Evolutionary conservation across 2,329 filamentous ascomycete species (phyloP), one percentile per base, ranked within the genome.

Genomic region (Fusarium papillatum): DNA sequence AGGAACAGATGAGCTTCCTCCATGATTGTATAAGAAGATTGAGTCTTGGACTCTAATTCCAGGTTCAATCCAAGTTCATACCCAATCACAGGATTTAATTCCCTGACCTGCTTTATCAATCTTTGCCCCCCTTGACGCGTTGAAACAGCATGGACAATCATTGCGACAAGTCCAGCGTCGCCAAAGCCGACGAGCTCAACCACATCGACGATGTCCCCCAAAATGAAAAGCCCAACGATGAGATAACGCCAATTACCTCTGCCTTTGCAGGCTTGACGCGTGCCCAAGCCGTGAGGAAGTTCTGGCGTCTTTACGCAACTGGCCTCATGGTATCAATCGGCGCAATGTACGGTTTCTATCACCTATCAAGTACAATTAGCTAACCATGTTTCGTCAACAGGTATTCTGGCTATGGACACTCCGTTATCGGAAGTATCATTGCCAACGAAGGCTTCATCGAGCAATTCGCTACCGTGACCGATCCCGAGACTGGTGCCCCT

Each of bases 401-500:
- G 48, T 66, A 66, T 34, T 29, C 50, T 19, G 48, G 64, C 1
- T 66, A 66, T 5, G 50, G 34, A 4, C n/a, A 24, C 11, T 57
- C 64, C 13, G 64, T 66, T 17, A 41, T 57, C 22, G 63, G 63
- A 38, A 66, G 63, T 59, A 38, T 66, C 22, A 48, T 66, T 34
- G 63, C 63, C 22, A 66, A 66, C 22, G 38, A 43, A 34, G 63
- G 63, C 29, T 66, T 66, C 63, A 66, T 66, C 43, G 19, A 41
- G 9, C 46, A 57, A n/a, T 66, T 66, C n/a, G 63, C 63, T 31
- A 66, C 63, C 17, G 38, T 57, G 19, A 38, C 50, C 29, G 63
- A 66, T n/a, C 29, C 46, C 19, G 34, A 57, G 14, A 66, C 63
- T 2, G 63, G 63, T 7, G n/a, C 53, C 22, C 31, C 38, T 1